These are phyloP conservation scores for Lasiosphaeria ovina DNA, from an alignment of 495 filamentous ascomycete species.

Conservation along the genomic window DNA sequence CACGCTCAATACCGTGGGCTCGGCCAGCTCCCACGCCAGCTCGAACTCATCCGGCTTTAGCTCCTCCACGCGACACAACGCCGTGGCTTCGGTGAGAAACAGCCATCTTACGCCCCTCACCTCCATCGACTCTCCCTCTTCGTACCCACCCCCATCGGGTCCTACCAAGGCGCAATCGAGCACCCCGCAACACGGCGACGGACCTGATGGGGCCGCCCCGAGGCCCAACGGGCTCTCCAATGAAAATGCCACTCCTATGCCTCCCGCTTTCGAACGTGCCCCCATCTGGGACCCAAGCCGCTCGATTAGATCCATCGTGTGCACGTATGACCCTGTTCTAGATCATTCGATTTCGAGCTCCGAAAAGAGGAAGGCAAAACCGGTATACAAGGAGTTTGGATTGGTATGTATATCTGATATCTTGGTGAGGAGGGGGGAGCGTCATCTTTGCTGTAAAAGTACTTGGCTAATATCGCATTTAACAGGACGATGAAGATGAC, in stretches of 20 bases:
- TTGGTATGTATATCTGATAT: conserved; percentile 55
- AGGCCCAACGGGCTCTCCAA: conserved; percentile 32
- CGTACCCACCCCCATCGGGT: conserved; percentile 43
- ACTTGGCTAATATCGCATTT: conserved; percentile 47
- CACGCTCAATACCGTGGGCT: conserved; percentile 61
- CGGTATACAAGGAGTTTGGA: conserved; percentile 70
- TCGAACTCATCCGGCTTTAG: conserved; percentile 66
- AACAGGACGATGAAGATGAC: conserved; percentile 59
- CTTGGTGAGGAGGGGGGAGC: conserved; percentile 41
- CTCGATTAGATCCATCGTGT: conserved; percentile 63
- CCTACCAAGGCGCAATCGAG: conserved; percentile 38
- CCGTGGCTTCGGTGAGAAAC: conserved; percentile 48
- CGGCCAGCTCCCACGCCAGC: conserved; percentile 63
- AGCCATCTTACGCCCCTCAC: conserved; percentile 75
- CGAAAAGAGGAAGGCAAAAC: conserved; percentile 65
- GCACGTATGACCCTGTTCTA: conserved; percentile 67
- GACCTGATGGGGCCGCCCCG: conserved; percentile 20
- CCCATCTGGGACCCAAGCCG: conserved; percentile 62
- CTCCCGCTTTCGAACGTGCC: conserved; percentile 47
- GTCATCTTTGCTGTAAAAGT: conserved; percentile 53
- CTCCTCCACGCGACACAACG: conserved; percentile 44
- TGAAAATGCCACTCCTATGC: conserved; percentile 46
- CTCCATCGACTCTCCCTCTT: conserved; percentile 70
- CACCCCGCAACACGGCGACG: conserved; percentile 31
- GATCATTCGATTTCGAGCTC: conserved; percentile 53